Base-by-base conservation (phyloP, 2,329 filamentous ascomycete species). In the Neospermospora avenae region DNA sequence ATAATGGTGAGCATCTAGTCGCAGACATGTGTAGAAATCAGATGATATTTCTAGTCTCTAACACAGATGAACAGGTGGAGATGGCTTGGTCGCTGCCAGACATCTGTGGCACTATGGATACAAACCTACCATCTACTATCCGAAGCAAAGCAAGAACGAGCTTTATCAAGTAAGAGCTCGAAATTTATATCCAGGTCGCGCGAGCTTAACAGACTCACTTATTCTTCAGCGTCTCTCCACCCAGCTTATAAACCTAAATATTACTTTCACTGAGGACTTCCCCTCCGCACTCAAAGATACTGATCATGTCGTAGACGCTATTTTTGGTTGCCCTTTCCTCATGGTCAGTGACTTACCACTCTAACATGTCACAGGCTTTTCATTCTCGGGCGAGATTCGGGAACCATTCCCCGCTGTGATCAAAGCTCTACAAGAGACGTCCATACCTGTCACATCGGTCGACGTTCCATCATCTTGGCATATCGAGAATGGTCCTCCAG, bases 391-490 rank as follows among this genome's bases (percentile, higher is more conserved):
- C 6, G 88, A 95, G 65, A 88, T 99, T 56, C 87, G 95, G n/a
- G 91, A 96, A 66, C 95, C 95, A 1, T 99, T 98, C 71, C 87
- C 88, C 0, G 81, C 81, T 0, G 89, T 97, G 14, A 96, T 99
- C 68, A 78, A 83, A 62, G 86, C 89, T 7, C 80, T 99, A 39
- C 84, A 91, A 67, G 81, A 86, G 44, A 88, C 89, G 4, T 81
- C 81, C 25, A 71, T 95, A 7, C 90, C 92, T 0, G 89, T 98
- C 0, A 87, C 95, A 2, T 89, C 91, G 2, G 90, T 99, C 22
- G 95, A 99, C 76, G 92, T 91, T 6, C 95, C 95, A 1, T 96
- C 91, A 34, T 95, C 90, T 1, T 99, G 95, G 95, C 86, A 95
- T 74, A 96, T 99, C 59, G 90, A 96, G 71, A 79, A 80, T 11